Percentiles rank a stretch among this genome's conserved stretches.
Conservation (phyloP, 345 rosid species). For the Sisymbrium irio region DNA sequence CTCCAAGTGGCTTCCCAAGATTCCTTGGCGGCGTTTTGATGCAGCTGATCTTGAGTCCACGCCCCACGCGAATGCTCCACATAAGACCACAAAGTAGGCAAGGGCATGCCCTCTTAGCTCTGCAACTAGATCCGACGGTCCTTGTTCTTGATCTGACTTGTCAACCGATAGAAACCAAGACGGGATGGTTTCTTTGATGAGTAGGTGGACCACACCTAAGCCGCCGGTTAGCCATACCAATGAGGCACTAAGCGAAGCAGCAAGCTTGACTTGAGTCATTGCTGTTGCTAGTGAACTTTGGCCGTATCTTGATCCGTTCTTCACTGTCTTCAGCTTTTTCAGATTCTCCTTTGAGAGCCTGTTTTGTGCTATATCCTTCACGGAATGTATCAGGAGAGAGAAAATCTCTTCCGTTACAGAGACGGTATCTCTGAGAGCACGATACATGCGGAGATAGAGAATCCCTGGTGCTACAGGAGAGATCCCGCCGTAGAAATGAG, state of each 20-base stretch:
- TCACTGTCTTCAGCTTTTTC: constrained; percentile 58
- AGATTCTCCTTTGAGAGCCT: constrained; percentile 49
- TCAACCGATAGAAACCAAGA: constrained; percentile 89
- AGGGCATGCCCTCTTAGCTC: constrained; percentile 82
- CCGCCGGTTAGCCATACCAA: constrained; percentile 91
- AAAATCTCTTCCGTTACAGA: constrained; percentile 74
- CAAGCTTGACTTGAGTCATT: constrained; percentile 75
- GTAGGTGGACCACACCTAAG: constrained; percentile 59
- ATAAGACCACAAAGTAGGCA: constrained; percentile 72
- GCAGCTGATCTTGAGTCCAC: constrained; percentile 65
- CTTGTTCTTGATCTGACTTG: constrained; percentile 47
- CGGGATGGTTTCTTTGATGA: constrained; percentile 82
- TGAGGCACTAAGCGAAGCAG: constrained; percentile 89
- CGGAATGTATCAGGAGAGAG: constrained; percentile 76
- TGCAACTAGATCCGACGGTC: constrained; percentile 58
- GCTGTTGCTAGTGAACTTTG: constrained; percentile 73
- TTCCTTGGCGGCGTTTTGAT: constrained; percentile 65
- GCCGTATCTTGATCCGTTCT: constrained; percentile 63
- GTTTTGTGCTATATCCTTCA: constrained; percentile 61
- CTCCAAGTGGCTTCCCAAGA: constrained; percentile 68
- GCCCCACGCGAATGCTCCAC: constrained; percentile 94
- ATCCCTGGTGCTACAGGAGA: constrained; percentile 96
- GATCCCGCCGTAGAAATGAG: constrained; percentile 80
- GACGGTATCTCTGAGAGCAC: constrained; percentile 67
- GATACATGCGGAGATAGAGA: constrained; percentile 73